Evolutionary conservation across 2,329 filamentous ascomycete species (phyloP), one percentile per base, ranked within the genome.

Genomic region (Beauveria brongniartii): DNA sequence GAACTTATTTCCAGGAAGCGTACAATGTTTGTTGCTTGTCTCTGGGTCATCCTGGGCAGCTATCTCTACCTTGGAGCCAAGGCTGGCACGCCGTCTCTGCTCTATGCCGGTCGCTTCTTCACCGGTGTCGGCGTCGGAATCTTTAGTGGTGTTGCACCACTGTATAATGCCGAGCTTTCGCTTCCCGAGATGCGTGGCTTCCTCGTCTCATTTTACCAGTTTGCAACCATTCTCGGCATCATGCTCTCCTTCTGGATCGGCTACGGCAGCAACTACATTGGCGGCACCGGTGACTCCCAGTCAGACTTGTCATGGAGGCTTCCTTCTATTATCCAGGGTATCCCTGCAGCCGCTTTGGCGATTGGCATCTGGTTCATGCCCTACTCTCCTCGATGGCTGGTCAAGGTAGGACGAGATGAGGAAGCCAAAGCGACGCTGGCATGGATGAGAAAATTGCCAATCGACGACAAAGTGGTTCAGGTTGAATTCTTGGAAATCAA

Each of bases 401-500:
- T 90, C 46, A 86, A 91, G 71, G 85, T 89, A 67, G 79, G 78
- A 61, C 86, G 88, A 12, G 88, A 92, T 65, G 79, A 80, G 0
- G 89, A 92, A 71, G 88, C 87, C 4, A 60, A 73, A 60, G 71
- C 75, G 59, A 73, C 40, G 0, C 80, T 93, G 1, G 82, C 88
- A 0, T 79, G 71, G 59, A 82, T 93, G 8, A 84, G 90, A 40
- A 80, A 80, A 6, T 78, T 91, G 0, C 71, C 82, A 0, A 68
- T 75, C 16, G 82, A 88, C 63, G 80, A 91, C 67, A 84, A 90
- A 54, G 78, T 89, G 0, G 81, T 93, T 40, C 83, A 89, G 65
- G 77, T 90, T 3, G 90, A 93, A 68, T 91, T 88, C 68, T 81
- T 90, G n/a, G 90, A 93, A 70, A 92, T 93, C 75, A 90, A 90